Evolutionary conservation across 495 filamentous ascomycete genomes (phyloP).

Genomic region (Penicillium cinerascens): DNA sequence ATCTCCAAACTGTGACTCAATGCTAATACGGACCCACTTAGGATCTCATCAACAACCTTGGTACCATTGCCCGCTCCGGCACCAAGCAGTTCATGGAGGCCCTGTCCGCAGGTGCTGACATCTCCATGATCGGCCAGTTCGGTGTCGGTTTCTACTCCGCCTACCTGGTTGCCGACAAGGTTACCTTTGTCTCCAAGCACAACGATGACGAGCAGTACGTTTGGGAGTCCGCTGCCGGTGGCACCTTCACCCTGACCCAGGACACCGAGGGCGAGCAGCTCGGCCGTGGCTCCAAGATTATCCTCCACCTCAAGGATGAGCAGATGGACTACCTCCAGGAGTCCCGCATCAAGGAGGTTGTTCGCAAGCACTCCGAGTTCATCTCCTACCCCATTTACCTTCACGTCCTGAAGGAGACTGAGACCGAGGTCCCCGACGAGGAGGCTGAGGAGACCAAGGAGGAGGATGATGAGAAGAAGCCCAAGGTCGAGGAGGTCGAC

Average conservation of each 20-base stretch:
- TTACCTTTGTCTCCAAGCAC: constrained; percentile 94
- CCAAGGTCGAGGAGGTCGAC: constrained; percentile 71
- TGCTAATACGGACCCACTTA: constrained; percentile 29
- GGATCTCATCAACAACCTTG: constrained; percentile 99
- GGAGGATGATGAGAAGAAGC: constrained; percentile 83
- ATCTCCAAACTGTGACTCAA: background rate
- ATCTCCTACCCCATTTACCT: constrained; percentile 99
- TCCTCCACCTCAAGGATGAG: constrained; percentile 99
- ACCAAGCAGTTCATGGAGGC: constrained; percentile 99
- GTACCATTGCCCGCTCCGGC: constrained; percentile 96
- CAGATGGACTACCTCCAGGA: constrained; percentile 97
- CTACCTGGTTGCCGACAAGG: constrained; percentile 96
- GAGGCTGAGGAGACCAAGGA: constrained; percentile 74
- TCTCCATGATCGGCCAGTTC: constrained; percentile 99
- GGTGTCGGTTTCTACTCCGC: constrained; percentile 99
- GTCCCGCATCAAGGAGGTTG: constrained; percentile 98
- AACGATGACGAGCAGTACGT: constrained; percentile 99
- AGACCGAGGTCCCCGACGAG: constrained; percentile 98
- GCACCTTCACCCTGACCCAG: constrained; percentile 89
- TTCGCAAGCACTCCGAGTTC: constrained; percentile 99
- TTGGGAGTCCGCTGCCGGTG: constrained; percentile 97
- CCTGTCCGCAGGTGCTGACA: constrained; percentile 94
- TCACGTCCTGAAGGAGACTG: constrained; percentile 96
- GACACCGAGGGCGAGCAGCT: constrained; percentile 89
- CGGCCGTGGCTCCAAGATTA: constrained; percentile 94